Base-by-base conservation (phyloP, 495 filamentous ascomycete genomes). In the Cercophora newfieldiana region DNA sequence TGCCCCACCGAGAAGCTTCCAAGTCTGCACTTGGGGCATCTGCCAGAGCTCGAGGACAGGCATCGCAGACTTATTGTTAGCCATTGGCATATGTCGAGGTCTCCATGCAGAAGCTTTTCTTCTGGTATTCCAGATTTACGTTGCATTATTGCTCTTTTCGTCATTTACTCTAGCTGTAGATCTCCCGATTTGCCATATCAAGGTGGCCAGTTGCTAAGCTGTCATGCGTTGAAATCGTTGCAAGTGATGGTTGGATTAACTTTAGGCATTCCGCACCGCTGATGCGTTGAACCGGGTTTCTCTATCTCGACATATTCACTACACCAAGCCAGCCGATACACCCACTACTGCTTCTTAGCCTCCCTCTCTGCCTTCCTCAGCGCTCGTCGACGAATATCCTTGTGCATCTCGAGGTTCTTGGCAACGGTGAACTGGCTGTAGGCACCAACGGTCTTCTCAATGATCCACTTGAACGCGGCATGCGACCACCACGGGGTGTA, bases 401-500 rank as follows among this genome's bases (percentile, higher is more conserved):
- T 84, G 78, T 99, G 93, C 88, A 97, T 91, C 53, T 81, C 84
- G 77, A 80, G 80, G 80, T 97, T 98, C 73, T 86, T 78, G 54
- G 77, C 77, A 56, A 94, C 78, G 8, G 89, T 85, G 48, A 89
- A 71, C 55, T 74, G 72, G 77, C 85, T 88, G 74, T 87, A 88
- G 31, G 86, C 77, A 4, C 92, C 93, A 53, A 89, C 76, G 4
- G 93, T 85, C 48, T 81, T 89, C 70, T 89, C 87, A 60, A 97
- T 69, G 47, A 83, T 87, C 90, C 91, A 99, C 70, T 94, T 91
- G 87, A 96, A 89, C 31, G 94, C 65, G 7, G 88, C 91, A 79
- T 99, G 96, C 64, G 85, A 90, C 93, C 93, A 97, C 77, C 89
- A 97, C 10, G 96, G 96, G 12, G 93, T 97, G 64, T 91, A 92